Conservation (phyloP, 1,284 basidiomycete genomes). For the Mycosarcoma mackinlayi region DNA sequence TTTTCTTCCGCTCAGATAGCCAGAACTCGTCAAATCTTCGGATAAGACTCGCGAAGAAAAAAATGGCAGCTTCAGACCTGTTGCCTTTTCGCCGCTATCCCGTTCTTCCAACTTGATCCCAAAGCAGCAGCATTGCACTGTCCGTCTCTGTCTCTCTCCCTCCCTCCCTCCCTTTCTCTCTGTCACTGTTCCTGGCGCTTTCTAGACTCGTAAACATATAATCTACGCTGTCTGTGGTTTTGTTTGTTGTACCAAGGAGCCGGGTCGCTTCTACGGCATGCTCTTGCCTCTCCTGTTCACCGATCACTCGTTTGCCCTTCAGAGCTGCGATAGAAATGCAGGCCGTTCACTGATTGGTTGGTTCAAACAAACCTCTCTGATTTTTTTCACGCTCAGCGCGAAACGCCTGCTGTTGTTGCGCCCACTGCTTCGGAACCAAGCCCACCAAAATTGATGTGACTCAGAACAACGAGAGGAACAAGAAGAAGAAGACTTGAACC, state of each 20-base stretch:
- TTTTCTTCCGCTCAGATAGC: constrained; percentile 2
- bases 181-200: no score
- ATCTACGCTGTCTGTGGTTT: not conserved
- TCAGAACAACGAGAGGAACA: no score
- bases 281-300: not conserved
- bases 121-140: no score
- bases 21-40: not conserved
- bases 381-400: not conserved
- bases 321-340: not conserved
- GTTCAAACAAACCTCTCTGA: no score
- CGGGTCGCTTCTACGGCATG: not conserved
- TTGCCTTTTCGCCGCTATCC: constrained; percentile 1
- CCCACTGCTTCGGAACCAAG: no score
- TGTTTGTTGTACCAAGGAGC: not conserved
- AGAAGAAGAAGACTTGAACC: no score
- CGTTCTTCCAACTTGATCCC: not conserved
- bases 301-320: not conserved
- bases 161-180: no score
- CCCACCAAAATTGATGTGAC: not conserved
- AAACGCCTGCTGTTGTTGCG: no score
- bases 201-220: no score
- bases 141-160: no score
- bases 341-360: constrained; percentile 5
- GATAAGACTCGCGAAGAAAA: constrained; percentile 12
- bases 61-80: constrained; percentile 7